Conservation (phyloP, 2,329 filamentous ascomycete genomes). For the Neopestalotiopsis clavispora region DNA sequence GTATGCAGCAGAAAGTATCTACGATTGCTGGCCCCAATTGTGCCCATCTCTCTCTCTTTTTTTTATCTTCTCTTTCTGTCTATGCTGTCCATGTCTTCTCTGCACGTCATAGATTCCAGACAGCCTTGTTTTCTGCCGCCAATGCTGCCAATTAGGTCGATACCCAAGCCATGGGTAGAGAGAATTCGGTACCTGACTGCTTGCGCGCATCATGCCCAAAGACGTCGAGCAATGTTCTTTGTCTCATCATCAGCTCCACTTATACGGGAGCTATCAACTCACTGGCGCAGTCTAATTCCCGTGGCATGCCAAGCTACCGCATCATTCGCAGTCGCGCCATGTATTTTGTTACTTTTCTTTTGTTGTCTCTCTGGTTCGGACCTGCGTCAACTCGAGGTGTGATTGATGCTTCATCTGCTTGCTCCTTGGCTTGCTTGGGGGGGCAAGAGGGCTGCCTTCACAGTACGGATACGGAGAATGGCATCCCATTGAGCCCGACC, state of each 20-base stretch:
- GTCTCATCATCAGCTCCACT: conserved; percentile 6
- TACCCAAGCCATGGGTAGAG: not conserved
- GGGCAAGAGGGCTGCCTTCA: not conserved
- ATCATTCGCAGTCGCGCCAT: not conserved
- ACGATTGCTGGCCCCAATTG: not conserved
- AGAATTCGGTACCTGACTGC: not conserved
- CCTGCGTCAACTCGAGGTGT: not conserved
- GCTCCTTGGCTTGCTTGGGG: not conserved
- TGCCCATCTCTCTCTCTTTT: not conserved
- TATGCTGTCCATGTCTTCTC: not conserved
- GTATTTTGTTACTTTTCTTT: not conserved
- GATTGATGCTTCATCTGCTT: not conserved
- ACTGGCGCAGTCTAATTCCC: not conserved
- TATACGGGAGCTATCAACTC: not conserved
- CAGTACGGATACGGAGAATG: not conserved
- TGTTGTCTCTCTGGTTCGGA: not conserved
- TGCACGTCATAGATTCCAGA: not conserved
- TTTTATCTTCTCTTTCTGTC: not conserved
- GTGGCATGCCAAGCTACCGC: conserved; percentile 2
- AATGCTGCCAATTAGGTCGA: not conserved
- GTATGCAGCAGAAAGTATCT: not conserved
- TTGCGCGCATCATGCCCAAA: not conserved
- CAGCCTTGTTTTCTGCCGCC: not conserved
- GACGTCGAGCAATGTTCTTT: conserved; percentile 7
- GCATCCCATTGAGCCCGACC: too few relatives aligned